Evolutionary conservation across 139 green algal species (phyloP).

Genomic region (Trebouxia sp.): DNA sequence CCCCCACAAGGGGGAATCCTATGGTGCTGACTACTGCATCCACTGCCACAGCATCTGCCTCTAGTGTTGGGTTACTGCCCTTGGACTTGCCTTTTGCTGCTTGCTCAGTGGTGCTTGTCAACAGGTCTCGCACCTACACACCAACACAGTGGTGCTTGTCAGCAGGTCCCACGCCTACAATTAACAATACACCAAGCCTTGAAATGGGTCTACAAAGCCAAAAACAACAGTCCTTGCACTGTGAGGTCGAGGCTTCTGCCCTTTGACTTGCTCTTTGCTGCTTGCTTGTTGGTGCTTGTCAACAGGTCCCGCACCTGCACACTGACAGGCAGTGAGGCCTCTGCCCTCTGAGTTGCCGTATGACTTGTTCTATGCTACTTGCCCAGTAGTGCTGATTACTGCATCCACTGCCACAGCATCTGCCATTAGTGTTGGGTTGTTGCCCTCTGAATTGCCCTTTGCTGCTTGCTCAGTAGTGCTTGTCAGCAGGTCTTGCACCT

Average conservation of each 20-base stretch:
- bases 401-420: conserved; percentile 81
- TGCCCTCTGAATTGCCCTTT: conserved; percentile 25
- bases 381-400: conserved; percentile 89
- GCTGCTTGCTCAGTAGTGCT: conserved; percentile 63
- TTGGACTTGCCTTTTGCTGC: conserved; percentile 33
- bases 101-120: conserved; percentile 79
- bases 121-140: conserved; percentile 68
- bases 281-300: conserved; percentile 71
- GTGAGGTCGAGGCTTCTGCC: too few relatives aligned
- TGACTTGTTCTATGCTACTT: too few relatives aligned
- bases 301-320: conserved; percentile 74
- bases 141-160: background rate
- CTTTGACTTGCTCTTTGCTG: conserved; percentile 38
- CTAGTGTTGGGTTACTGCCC: conserved; percentile 44
- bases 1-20: conserved; percentile 94
- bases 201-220: too few relatives aligned
- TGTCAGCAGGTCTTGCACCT: conserved; percentile 83
- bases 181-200: too few relatives aligned
- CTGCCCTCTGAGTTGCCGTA: background rate
- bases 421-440: conserved; percentile 45
- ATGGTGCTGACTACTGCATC: conserved; percentile 92
- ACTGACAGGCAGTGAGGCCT: background rate
- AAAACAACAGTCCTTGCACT: too few relatives aligned
- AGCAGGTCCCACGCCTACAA: too few relatives aligned
- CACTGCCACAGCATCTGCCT: conserved; percentile 65